Conservation (phyloP, 495 filamentous ascomycete species). For the Parmelia sp. region DNA sequence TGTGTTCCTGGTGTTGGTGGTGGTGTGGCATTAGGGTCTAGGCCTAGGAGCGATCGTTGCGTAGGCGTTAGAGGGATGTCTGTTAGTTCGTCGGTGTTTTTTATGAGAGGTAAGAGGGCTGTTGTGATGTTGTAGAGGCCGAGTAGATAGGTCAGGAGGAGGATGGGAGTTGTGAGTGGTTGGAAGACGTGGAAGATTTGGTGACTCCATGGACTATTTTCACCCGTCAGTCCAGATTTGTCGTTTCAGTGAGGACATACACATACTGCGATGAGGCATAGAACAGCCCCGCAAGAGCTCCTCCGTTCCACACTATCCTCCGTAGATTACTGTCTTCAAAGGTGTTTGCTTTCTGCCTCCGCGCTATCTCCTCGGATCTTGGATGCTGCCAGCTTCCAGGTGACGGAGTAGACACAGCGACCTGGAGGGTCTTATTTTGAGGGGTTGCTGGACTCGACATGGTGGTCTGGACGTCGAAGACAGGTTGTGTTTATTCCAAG, state of each 20-base stretch:
- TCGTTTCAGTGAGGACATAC: too few relatives aligned
- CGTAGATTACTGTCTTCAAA: slow-evolving; percentile 67
- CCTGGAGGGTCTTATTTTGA: slow-evolving; percentile 24
- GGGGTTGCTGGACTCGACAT: slow-evolving; percentile 35
- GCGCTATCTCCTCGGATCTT: slow-evolving; percentile 66
- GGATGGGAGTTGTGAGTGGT: slow-evolving; percentile 33
- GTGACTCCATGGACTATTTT: slow-evolving; percentile 4
- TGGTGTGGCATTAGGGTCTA: slow-evolving; percentile 59
- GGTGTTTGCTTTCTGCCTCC: slow-evolving; percentile 61
- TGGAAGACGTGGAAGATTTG: slow-evolving; percentile 12
- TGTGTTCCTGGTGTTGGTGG: slow-evolving; percentile 58
- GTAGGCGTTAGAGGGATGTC: slow-evolving; percentile 89
- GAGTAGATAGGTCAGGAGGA: slow-evolving; percentile 49
- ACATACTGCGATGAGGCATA: slow-evolving; percentile 30
- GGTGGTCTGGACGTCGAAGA: slow-evolving; percentile 1
- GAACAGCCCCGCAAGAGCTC: slow-evolving; percentile 46
- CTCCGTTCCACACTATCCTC: slow-evolving; percentile 57
- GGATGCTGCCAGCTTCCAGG: slow-evolving; percentile 89
- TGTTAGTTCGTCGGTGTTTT: slow-evolving; percentile 63
- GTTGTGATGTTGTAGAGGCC: slow-evolving; percentile 59
- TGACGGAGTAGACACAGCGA: slow-evolving; percentile 39
- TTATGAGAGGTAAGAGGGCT: slow-evolving; percentile 62
- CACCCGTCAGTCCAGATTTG: not conserved
- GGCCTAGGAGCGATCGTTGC: slow-evolving; percentile 77
- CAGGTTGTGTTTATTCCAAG: not conserved